A percentile compares a stretch with the other conserved stretches of the same genome.
Conservation (phyloP, 768 basidiomycete species). For the Russula ochroleuca region DNA sequence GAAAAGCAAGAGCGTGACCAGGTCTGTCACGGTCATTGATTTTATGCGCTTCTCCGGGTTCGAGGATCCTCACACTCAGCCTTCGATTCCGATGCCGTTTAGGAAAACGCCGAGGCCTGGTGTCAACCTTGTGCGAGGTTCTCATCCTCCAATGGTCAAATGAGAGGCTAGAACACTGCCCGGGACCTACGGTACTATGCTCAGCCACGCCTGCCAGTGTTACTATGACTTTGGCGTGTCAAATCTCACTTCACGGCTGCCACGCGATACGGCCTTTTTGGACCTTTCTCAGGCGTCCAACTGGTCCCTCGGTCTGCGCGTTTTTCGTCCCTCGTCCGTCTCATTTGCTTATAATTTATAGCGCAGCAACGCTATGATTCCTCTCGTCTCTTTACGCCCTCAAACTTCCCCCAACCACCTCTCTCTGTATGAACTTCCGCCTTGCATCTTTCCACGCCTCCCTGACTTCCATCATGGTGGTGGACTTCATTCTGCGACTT, state of each 20-base stretch:
- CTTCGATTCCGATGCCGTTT: background rate
- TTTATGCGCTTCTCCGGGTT: background rate
- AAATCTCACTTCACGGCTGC: conserved; percentile 2
- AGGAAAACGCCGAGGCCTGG: conserved; percentile 18
- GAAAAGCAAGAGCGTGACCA: background rate
- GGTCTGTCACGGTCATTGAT: background rate
- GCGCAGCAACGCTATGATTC: conserved; percentile 14
- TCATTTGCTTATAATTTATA: conserved; percentile 12
- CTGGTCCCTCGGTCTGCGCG: conserved; percentile 11
- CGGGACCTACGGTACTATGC: background rate
- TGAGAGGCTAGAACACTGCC: conserved; percentile 16
- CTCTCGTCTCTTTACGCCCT: conserved; percentile 2
- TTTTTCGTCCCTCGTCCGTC: conserved; percentile 1
- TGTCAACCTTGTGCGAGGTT: conserved; percentile 4
- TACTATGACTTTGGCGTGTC: conserved; percentile 14
- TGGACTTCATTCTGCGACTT: conserved; percentile 6
- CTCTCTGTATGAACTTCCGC: conserved; percentile 4
- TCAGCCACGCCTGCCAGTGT: conserved; percentile 6
- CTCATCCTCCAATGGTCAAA: conserved; percentile 14
- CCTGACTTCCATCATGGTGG: background rate
- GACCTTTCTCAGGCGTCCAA: conserved; percentile 1
- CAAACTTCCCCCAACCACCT: conserved; percentile 8
- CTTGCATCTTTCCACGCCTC: conserved; percentile 2
- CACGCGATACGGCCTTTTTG: conserved; percentile 7
- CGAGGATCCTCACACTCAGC: background rate